phyloP scores from a whole-genome alignment of 768 basidiomycete genomes.

The Kondoa malvinella region DNA sequence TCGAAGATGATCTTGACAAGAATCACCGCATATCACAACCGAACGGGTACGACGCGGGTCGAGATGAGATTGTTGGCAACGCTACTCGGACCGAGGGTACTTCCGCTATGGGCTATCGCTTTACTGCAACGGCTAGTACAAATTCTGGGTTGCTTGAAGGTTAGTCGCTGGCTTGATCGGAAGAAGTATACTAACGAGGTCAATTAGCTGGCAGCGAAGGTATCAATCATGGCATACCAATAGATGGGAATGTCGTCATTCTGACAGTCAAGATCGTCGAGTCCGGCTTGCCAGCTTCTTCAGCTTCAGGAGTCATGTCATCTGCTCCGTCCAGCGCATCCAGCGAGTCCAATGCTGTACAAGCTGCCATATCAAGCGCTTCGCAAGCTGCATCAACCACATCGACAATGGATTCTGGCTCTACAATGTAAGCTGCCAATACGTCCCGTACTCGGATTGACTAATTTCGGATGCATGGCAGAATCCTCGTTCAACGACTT shows the following conservation, averaged over 20 bases:
- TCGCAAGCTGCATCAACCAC: too few species aligned
- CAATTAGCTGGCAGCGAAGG: conserved; percentile 21
- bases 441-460: too few species aligned
- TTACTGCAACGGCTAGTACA: conserved; percentile 15
- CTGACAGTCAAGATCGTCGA: conserved; percentile 50
- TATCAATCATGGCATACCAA: conserved; percentile 37
- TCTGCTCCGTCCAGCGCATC: too few species aligned
- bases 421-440: too few species aligned
- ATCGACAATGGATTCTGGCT: too few species aligned
- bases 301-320: too few species aligned
- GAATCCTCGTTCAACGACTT: too few species aligned
- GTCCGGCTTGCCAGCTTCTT: not conserved
- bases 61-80: conserved; percentile 74
- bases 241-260: conserved; percentile 70
- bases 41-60: conserved; percentile 55
- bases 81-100: conserved; percentile 54
- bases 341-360: too few species aligned
- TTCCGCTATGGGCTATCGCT: conserved; percentile 36
- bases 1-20: conserved; percentile 35
- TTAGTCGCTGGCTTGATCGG: not conserved
- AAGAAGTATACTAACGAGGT: too few species aligned
- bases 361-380: too few species aligned
- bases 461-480: too few species aligned
- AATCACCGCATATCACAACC: not conserved
- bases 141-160: conserved; percentile 8